Evolutionary conservation across 2,329 filamentous ascomycete genomes (phyloP).

Genomic region (Sarocladium kiliense): DNA sequence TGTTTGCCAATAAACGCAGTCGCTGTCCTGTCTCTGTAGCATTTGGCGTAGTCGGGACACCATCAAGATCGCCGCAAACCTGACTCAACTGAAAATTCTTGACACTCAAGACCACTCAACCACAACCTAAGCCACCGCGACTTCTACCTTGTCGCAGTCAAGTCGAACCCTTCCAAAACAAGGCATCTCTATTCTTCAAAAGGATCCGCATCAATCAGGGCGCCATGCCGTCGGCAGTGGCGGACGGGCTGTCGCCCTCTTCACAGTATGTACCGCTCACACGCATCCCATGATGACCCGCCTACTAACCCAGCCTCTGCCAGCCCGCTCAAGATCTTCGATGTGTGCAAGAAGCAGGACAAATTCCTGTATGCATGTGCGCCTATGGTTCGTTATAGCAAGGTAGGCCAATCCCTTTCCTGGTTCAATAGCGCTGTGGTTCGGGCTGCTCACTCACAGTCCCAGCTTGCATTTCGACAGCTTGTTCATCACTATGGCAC

Average conservation of each 20-base stretch:
- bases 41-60: neutral
- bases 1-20: too few relatives aligned
- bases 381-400: constrained; percentile 65
- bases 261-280: constrained; percentile 6
- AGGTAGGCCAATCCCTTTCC: constrained; percentile 29
- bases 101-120: neutral
- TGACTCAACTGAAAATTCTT: constrained; percentile 7
- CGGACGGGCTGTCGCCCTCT: neutral
- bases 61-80: neutral
- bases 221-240: neutral
- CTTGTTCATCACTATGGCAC: constrained; percentile 60
- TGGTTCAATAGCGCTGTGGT: neutral
- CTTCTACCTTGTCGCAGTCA: neutral
- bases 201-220: neutral
- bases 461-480: constrained; percentile 62
- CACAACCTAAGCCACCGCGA: neutral
- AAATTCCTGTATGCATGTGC: constrained; percentile 55
- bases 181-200: too few relatives aligned
- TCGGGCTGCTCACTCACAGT: constrained; percentile 10
- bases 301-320: neutral
- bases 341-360: constrained; percentile 44
- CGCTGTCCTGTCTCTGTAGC: neutral
- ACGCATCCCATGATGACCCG: neutral
- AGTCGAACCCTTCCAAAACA: too few relatives aligned
- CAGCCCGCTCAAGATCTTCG: constrained; percentile 57